Percentiles rank a stretch among this genome's conserved stretches.
Conservation (phyloP, 768 basidiomycete species). For the Mycena amicta region DNA sequence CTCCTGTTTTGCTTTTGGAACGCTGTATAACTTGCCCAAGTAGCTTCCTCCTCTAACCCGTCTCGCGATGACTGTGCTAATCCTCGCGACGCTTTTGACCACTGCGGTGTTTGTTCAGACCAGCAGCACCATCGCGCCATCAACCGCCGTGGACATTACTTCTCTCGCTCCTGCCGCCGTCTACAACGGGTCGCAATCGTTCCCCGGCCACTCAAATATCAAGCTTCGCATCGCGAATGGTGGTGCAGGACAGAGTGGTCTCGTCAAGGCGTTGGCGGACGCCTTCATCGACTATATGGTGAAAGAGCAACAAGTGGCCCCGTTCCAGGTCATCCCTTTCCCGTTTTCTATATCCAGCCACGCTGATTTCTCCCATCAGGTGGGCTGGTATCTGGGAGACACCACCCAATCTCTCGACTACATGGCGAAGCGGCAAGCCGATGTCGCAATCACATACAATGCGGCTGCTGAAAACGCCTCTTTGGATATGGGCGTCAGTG, state of each 20-base stretch:
- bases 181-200: conserved; percentile 42
- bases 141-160: background rate
- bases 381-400: conserved; percentile 60
- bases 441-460: conserved; percentile 57
- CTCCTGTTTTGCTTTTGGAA: background rate
- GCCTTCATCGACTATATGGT: conserved; percentile 46
- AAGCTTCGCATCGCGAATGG: conserved; percentile 51
- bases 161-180: conserved; percentile 18
- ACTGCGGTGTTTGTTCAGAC: background rate
- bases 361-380: conserved; percentile 30
- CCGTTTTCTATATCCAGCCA: background rate
- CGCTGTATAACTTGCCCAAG: background rate
- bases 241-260: conserved; percentile 52
- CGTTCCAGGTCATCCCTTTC: conserved; percentile 35
- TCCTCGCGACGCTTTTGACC: background rate
- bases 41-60: background rate
- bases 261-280: conserved; percentile 50
- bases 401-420: conserved; percentile 52
- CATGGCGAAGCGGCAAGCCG: conserved; percentile 44
- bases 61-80: background rate
- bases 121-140: background rate
- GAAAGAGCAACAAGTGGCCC: conserved; percentile 26
- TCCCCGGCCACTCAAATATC: conserved; percentile 33
- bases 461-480: conserved; percentile 49
- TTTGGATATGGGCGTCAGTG: conserved; percentile 33